Conservation (phyloP, 495 filamentous ascomycete genomes). For the Aspergillus egyptiacus region DNA sequence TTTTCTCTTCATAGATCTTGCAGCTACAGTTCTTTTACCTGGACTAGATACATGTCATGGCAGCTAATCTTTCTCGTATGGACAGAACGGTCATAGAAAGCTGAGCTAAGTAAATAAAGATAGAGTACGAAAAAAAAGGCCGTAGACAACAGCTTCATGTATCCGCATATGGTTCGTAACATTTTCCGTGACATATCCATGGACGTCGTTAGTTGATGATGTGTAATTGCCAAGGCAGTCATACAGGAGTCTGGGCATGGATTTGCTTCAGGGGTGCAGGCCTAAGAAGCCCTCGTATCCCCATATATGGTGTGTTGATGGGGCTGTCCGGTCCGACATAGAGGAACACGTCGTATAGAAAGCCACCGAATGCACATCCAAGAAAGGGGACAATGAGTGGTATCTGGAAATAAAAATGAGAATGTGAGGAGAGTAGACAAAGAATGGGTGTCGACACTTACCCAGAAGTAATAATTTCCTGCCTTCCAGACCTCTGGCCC, state of each 20-base stretch:
- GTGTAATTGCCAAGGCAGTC: too few species aligned
- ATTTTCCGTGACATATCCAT: too few species aligned
- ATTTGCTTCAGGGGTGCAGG: conserved; percentile 14
- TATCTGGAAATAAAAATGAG: conserved; percentile 22
- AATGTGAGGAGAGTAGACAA: neutral
- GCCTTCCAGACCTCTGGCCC: conserved; percentile 58
- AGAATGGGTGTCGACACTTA: conserved; percentile 21
- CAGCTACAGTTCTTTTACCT: too few species aligned
- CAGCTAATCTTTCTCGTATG: too few species aligned
- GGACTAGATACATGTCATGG: too few species aligned
- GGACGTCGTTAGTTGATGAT: too few species aligned
- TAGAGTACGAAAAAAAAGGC: too few species aligned
- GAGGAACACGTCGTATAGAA: conserved; percentile 56
- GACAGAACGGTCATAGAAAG: too few species aligned
- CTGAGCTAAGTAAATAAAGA: too few species aligned
- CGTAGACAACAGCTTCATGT: too few species aligned
- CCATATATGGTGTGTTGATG: conserved; percentile 53
- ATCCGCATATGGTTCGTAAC: too few species aligned
- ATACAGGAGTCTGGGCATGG: conserved; percentile 22
- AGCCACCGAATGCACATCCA: conserved; percentile 54
- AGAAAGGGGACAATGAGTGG: conserved; percentile 54
- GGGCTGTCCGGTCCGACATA: conserved; percentile 52
- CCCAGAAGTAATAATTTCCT: conserved; percentile 60
- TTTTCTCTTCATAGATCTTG: too few species aligned
- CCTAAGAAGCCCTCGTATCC: conserved; percentile 40